phyloP scores from a whole-genome alignment of 1,284 basidiomycete species.

The Pyrrhoderma lamaoense region DNA sequence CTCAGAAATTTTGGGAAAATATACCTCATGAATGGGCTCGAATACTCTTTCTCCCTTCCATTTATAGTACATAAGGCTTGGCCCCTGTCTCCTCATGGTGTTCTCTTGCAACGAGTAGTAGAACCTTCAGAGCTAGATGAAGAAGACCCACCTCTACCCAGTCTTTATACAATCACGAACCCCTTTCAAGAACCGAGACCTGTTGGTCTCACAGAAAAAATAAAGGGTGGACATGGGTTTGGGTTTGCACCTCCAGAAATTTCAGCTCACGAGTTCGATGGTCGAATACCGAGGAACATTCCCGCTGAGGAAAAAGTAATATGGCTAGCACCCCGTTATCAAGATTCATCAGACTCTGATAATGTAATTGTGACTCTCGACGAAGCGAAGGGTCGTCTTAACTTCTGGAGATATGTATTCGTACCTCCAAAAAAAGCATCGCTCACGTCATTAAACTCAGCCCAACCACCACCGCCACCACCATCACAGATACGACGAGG shows the following conservation, averaged over 20 bases:
- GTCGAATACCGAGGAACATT: conserved; percentile 41
- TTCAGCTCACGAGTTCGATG: conserved; percentile 9
- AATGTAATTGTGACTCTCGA: conserved; percentile 55
- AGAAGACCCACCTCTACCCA: conserved; percentile 53
- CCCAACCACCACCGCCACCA: conserved; percentile 1
- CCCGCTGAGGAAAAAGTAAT: conserved; percentile 56
- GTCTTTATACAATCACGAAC: conserved; percentile 70
- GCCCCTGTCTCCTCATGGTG: conserved; percentile 68
- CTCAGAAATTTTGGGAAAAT: conserved; percentile 69
- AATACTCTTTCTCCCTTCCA: conserved; percentile 76
- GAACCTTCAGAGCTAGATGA: conserved; percentile 55
- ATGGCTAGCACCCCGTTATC: conserved; percentile 39
- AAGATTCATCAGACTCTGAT: conserved; percentile 34
- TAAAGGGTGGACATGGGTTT: conserved; percentile 38
- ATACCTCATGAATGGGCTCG: conserved; percentile 65
- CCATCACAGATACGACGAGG: conserved; percentile 12
- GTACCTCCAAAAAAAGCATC: conserved; percentile 49
- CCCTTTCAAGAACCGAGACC: conserved; percentile 70
- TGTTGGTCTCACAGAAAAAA: conserved; percentile 54
- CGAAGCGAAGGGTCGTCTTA: conserved; percentile 40
- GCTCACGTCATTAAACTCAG: conserved; percentile 22
- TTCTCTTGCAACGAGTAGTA: conserved; percentile 72
- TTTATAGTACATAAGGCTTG: conserved; percentile 75
- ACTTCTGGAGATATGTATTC: conserved; percentile 67
- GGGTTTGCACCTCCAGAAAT: conserved; percentile 32